Evolutionary conservation across 306 rosid genomes (phyloP), one percentile per base, ranked within the genome.

Genomic region (Carpinus fangiana): DNA sequence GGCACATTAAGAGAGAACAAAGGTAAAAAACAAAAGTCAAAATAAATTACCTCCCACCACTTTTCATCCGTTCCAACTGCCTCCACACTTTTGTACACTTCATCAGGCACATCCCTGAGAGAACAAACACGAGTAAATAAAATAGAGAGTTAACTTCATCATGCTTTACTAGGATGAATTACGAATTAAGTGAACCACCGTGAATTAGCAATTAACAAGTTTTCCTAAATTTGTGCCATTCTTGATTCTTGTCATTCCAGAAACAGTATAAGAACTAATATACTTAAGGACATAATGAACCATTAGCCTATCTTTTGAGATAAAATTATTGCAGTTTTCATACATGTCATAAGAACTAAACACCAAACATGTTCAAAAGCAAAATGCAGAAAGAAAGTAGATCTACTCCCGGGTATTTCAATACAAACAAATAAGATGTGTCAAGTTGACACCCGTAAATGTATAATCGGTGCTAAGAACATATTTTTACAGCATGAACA

Each of bases 1-100:
- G 43, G 61, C 41, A 26, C 12, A 4, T 28, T 31, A 75, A 43
- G 9, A 12, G 60, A 67, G 23, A 23, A 21, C 17, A n/a, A 23
- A 45, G 60, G n/a, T 16, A 34, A 20, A 41, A 41, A 26, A n/a
- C n/a, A 23, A 38, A 38, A 7, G 12, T 13, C 34, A 20, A 72
- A 65, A n/a, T 4, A 71, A 26, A 13, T 12, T 88, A 92, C 98
- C 94, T 94, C 97, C 98, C 98, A 94, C 97, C 97, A 94, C 76
- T 92, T 94, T 79, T 94, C 97, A 68, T 88, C 96, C 14, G 50
- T 85, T 8, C 84, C 90, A 41, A 83, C 80, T 0, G 95, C 92
- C 20, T 91, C 90, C 55, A 90, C 80, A 79, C 90, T 89, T 55
- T 84, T 86, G 77, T 92, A 94, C 17, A 94, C 91, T 89, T 92